These are phyloP conservation scores for Lathyrus oleraceus DNA, from an alignment of 306 rosid genomes.

Conservation along the genomic window DNA sequence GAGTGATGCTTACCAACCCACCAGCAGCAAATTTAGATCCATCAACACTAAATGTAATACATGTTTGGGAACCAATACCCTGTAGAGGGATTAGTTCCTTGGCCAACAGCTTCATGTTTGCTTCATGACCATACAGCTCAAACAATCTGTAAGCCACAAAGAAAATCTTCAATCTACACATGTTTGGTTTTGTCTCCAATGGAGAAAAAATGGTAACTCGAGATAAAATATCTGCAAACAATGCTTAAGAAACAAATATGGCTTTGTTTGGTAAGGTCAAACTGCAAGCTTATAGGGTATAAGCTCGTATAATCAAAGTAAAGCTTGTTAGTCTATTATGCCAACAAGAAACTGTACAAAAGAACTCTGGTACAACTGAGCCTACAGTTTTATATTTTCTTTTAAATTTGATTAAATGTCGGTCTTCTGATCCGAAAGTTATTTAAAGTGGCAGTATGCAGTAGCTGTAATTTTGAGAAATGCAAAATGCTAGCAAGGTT, in stretches of 20 bases:
- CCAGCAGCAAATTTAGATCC: conserved; percentile 94
- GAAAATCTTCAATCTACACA: conserved; percentile 20
- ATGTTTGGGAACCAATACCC: conserved; percentile 65
- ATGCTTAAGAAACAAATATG: conserved; percentile 9
- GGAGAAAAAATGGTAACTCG: conserved; percentile 7
- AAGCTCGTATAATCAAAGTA: too few relatives aligned
- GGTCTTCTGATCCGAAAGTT: background rate
- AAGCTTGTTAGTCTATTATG: background rate
- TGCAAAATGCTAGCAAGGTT: conserved; percentile 1
- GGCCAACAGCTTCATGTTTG: conserved; percentile 60
- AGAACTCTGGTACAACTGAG: conserved; percentile 2
- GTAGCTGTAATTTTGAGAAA: conserved; percentile 3
- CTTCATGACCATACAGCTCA: conserved; percentile 64
- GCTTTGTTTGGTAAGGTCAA: background rate
- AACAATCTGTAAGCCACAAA: conserved; percentile 54
- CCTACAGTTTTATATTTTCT: background rate
- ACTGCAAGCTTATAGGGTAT: background rate
- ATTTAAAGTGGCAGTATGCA: background rate
- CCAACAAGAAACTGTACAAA: conserved; percentile 14
- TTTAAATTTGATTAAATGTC: background rate
- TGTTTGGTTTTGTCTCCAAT: background rate
- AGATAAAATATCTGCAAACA: conserved; percentile 13
- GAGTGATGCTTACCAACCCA: conserved; percentile 60
- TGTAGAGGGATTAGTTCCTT: conserved; percentile 59
- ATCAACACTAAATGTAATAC: conserved; percentile 82